Evolutionary conservation across 768 basidiomycete species (phyloP).

Genomic region (Hydnomerulius pinastri): DNA sequence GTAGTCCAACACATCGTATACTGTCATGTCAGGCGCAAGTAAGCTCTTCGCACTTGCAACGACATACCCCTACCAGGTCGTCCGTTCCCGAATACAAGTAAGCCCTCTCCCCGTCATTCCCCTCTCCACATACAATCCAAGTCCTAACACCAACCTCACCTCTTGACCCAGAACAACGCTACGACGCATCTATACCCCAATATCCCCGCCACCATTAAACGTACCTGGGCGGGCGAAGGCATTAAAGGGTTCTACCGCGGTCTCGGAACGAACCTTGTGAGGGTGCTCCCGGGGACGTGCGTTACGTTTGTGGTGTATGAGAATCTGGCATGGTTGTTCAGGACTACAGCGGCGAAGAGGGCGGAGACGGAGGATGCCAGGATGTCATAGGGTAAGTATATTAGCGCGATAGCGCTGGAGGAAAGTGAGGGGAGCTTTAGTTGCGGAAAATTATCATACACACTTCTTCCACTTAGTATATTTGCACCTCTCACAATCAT

Average conservation of each 20-base stretch:
- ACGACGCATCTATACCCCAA: constrained; percentile 72
- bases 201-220: constrained; percentile 76
- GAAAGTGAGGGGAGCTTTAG: neutral
- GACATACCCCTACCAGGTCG: constrained; percentile 98
- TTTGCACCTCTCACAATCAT: neutral
- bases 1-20: constrained; percentile 90
- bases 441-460: constrained; percentile 11
- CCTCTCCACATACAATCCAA: neutral
- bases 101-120: constrained; percentile 17
- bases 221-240: constrained; percentile 83
- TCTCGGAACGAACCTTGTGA: constrained; percentile 88
- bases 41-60: constrained; percentile 80
- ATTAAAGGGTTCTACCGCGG: constrained; percentile 91
- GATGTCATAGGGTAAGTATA: neutral
- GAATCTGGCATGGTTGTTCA: constrained; percentile 81
- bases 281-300: constrained; percentile 96
- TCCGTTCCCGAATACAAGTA: constrained; percentile 92
- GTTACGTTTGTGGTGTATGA: constrained; percentile 99
- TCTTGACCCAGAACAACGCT: constrained; percentile 57
- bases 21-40: constrained; percentile 87
- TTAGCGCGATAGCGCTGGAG: neutral
- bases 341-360: constrained; percentile 61
- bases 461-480: constrained; percentile 7
- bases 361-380: constrained; percentile 27
- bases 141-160: no score